Percentiles rank a stretch among this genome's conserved stretches.
Evolutionary conservation across 805 yeast genomes (phyloP).

Genomic region (Cephaloascus albidus): DNA sequence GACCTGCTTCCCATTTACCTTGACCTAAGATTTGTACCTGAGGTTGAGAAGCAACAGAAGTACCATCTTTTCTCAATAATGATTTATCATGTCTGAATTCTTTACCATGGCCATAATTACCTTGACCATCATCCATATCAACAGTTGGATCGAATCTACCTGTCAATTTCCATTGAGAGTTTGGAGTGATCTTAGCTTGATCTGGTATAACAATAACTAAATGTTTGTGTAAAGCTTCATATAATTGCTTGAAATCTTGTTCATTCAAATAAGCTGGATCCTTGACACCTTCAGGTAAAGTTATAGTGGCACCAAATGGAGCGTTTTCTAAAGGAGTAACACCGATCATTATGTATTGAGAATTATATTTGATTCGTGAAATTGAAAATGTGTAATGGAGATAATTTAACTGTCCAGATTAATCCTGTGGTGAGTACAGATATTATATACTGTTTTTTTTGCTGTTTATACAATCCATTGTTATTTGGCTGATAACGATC

Average conservation of each 20-base stretch:
- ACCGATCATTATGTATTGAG: too few relatives aligned
- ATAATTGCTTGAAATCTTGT: slow-evolving; percentile 52
- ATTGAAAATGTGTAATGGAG: too few relatives aligned
- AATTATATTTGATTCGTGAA: too few relatives aligned
- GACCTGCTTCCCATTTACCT: slow-evolving; percentile 59
- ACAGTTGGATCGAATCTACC: slow-evolving; percentile 68
- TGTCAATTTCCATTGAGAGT: slow-evolving; percentile 69
- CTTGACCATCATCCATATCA: slow-evolving; percentile 20
- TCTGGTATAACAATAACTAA: slow-evolving; percentile 70
- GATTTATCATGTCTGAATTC: slow-evolving; percentile 44
- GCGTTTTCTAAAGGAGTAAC: slow-evolving; percentile 38
- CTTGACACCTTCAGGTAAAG: slow-evolving; percentile 56
- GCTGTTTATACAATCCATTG: background rate
- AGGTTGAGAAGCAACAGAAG: slow-evolving; percentile 71
- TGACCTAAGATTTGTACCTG: slow-evolving; percentile 89
- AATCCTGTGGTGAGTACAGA: too few relatives aligned
- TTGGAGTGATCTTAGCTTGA: slow-evolving; percentile 60
- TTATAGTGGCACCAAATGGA: slow-evolving; percentile 63
- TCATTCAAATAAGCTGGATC: slow-evolving; percentile 67
- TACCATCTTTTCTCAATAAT: slow-evolving; percentile 73
- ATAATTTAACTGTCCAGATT: too few relatives aligned
- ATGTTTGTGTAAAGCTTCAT: slow-evolving; percentile 56
- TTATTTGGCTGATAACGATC: background rate
- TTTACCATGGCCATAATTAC: slow-evolving; percentile 80
- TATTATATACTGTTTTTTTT: background rate